These are phyloP conservation scores for Cinnamomum micranthum DNA, from an alignment of 164 flowering plant genomes.

Conservation along the genomic window DNA sequence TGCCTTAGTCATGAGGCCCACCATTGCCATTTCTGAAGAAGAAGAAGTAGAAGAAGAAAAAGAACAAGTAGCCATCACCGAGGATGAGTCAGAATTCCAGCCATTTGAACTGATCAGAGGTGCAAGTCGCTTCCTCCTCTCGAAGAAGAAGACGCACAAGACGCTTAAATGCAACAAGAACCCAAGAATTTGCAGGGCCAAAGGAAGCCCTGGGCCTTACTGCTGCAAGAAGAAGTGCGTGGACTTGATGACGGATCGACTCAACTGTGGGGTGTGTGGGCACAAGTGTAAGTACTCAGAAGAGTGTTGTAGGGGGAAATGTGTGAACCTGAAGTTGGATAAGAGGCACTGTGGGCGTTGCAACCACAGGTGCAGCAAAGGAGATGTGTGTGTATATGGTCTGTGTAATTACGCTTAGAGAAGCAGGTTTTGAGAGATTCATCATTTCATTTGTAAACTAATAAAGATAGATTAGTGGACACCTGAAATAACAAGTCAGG, in stretches of 20 bases:
- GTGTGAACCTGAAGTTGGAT: conserved; percentile 22
- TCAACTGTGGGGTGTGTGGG: conserved; percentile 33
- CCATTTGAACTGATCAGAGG: background rate
- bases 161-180: conserved; percentile 13
- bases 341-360: conserved; percentile 30
- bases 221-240: conserved; percentile 32
- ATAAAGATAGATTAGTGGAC: no score
- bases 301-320: conserved; percentile 28
- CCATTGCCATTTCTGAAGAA: background rate
- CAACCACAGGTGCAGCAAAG: conserved; percentile 23
- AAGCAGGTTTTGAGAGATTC: no score
- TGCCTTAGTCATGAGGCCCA: background rate
- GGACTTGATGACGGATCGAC: conserved; percentile 12
- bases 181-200: conserved; percentile 19
- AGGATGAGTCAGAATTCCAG: background rate
- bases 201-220: conserved; percentile 20
- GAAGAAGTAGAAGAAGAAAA: background rate
- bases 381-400: conserved; percentile 21
- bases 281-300: conserved; percentile 24
- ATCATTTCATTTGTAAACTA: no score
- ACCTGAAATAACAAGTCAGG: no score
- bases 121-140: conserved; percentile 4
- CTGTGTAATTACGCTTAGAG: conserved; percentile 28
- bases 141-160: background rate
- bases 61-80: background rate